Evolutionary conservation across 257 asterid genomes (phyloP).

Genomic region (Solanum boliviense): DNA sequence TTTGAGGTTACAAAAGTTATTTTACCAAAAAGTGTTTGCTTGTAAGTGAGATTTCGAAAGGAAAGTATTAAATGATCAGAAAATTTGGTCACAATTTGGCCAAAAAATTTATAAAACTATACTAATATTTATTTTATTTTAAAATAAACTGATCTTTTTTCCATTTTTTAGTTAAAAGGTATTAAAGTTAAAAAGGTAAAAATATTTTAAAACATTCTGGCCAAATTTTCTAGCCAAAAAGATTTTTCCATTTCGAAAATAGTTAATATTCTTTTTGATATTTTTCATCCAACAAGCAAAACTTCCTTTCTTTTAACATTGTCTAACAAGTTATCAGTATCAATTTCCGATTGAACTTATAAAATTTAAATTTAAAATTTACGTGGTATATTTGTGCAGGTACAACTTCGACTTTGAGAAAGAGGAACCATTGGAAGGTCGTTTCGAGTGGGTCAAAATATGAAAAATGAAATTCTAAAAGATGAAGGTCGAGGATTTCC

Average conservation of each 20-base stretch:
- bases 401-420: slow-evolving; percentile 22
- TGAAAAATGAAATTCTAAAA: background rate
- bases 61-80: no score
- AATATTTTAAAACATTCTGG: no score
- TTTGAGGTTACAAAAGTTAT: background rate
- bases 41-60: background rate
- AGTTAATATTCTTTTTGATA: background rate
- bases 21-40: background rate
- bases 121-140: no score
- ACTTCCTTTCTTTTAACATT: background rate
- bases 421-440: slow-evolving; percentile 24
- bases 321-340: background rate
- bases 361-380: background rate
- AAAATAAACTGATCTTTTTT: no score
- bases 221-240: no score
- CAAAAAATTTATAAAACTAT: no score
- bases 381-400: background rate
- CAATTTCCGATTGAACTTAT: no score
- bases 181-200: no score
- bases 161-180: no score
- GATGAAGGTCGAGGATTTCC: background rate
- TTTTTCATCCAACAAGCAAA: background rate
- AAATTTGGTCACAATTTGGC: no score
- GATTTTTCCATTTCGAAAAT: no score
- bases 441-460: slow-evolving; percentile 12